These are phyloP conservation scores for Achaetomium macrosporum DNA, from an alignment of 2,329 filamentous ascomycete genomes.

Conservation along the genomic window DNA sequence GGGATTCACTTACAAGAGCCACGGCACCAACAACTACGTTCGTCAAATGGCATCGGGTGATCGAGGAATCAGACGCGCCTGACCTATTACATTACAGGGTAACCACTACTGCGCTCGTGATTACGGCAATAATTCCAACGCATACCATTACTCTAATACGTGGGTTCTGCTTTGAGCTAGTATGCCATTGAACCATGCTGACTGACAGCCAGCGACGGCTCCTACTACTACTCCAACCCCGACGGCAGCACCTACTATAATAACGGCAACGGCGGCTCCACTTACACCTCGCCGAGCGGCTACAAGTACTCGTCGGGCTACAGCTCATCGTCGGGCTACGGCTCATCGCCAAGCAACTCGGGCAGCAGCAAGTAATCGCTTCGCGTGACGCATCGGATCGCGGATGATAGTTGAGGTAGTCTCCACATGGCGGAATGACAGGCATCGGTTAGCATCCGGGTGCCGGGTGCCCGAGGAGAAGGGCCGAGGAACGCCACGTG, in stretches of 20 bases:
- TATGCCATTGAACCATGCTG: neutral
- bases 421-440: neutral
- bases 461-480: too few relatives aligned
- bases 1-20: slow-evolving; percentile 21
- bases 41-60: neutral
- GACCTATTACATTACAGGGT: slow-evolving; percentile 10
- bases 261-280: slow-evolving; percentile 49
- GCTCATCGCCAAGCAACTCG: slow-evolving; percentile 12
- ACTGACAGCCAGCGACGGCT: slow-evolving; percentile 41
- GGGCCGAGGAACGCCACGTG: too few relatives aligned
- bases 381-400: neutral
- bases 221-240: slow-evolving; percentile 68
- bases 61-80: neutral
- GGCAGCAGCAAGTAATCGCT: slow-evolving; percentile 5
- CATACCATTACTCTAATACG: slow-evolving; percentile 62
- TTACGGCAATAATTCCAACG: slow-evolving; percentile 38
- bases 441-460: neutral
- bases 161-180: neutral
- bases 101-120: slow-evolving; percentile 26
- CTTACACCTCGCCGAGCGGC: slow-evolving; percentile 54
- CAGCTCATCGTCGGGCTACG: slow-evolving; percentile 3
- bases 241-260: slow-evolving; percentile 66
- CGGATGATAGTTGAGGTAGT: neutral
- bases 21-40: slow-evolving; percentile 23
- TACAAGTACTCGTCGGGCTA: slow-evolving; percentile 13